phyloP scores from a whole-genome alignment of 2,329 filamentous ascomycete species.

The Colletotrichum sansevieriae region DNA sequence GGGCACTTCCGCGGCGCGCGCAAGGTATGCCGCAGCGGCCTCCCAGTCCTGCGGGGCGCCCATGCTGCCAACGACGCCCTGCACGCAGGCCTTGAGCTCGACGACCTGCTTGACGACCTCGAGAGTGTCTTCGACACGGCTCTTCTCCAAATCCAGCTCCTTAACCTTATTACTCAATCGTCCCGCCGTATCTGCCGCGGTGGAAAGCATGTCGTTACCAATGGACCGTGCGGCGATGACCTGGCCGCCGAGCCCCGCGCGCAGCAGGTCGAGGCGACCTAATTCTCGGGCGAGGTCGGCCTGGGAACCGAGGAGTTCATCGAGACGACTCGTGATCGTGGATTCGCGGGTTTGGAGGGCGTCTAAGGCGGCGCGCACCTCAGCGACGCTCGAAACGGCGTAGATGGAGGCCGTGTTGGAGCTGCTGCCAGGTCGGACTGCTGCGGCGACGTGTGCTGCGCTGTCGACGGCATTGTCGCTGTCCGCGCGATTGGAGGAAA shows the following conservation, averaged over 20 bases:
- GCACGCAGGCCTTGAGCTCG: slow-evolving; percentile 95
- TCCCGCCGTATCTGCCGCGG: slow-evolving; percentile 86
- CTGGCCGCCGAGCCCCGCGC: slow-evolving; percentile 89
- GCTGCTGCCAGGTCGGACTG: slow-evolving; percentile 26
- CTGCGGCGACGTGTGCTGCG: slow-evolving; percentile 39
- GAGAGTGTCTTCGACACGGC: slow-evolving; percentile 89
- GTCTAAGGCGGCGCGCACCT: slow-evolving; percentile 83
- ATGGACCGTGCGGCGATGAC: slow-evolving; percentile 85
- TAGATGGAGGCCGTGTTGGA: slow-evolving; percentile 61
- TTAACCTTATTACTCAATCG: slow-evolving; percentile 90
- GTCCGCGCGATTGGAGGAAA: slow-evolving; percentile 50
- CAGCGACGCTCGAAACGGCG: slow-evolving; percentile 79
- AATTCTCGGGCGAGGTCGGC: slow-evolving; percentile 89
- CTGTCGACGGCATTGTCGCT: slow-evolving; percentile 47
- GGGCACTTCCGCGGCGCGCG: slow-evolving; percentile 85
- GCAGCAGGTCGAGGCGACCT: slow-evolving; percentile 86
- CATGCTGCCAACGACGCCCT: slow-evolving; percentile 96
- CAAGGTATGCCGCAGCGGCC: slow-evolving; percentile 90
- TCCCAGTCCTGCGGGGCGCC: slow-evolving; percentile 99
- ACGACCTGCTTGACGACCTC: slow-evolving; percentile 95
- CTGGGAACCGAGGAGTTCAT: slow-evolving; percentile 84
- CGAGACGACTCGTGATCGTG: slow-evolving; percentile 78
- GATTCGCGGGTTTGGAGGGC: slow-evolving; percentile 83
- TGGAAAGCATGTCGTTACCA: slow-evolving; percentile 90
- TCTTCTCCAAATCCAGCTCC: slow-evolving; percentile 90